Evolutionary conservation across 2,329 filamentous ascomycete genomes (phyloP).

Genomic region (Nemania abortiva): DNA sequence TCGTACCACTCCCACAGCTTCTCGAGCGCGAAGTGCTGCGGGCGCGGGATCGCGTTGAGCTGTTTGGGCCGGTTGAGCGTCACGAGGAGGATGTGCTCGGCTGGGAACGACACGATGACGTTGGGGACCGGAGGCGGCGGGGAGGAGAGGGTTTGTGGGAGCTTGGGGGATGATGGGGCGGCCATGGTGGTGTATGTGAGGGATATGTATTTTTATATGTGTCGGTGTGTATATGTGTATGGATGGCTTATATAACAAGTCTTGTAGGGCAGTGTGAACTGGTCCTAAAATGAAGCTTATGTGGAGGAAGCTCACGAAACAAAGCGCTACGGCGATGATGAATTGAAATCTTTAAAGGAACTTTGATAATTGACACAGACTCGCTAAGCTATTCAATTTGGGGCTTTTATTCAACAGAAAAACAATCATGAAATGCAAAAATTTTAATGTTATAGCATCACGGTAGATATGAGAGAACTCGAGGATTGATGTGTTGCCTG

Average conservation of each 20-base stretch:
- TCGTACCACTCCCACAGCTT: slow-evolving; percentile 72
- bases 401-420: not conserved
- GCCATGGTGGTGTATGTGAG: slow-evolving; percentile 30
- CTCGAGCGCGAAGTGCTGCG: slow-evolving; percentile 63
- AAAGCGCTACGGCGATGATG: not conserved
- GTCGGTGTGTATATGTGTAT: not conserved
- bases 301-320: not conserved
- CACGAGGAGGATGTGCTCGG: slow-evolving; percentile 67
- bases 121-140: slow-evolving; percentile 58
- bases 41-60: slow-evolving; percentile 68
- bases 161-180: slow-evolving; percentile 30
- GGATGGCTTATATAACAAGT: not conserved
- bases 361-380: not conserved
- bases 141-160: slow-evolving; percentile 49
- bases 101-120: slow-evolving; percentile 63
- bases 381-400: not conserved
- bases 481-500: too few relatives aligned
- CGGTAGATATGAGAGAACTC: not conserved
- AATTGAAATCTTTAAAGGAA: not conserved
- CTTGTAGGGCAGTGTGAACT: not conserved
- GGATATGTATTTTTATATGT: not conserved
- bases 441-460: too few relatives aligned
- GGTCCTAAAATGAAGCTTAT: not conserved
- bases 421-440: not conserved
- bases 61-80: slow-evolving; percentile 69